Evolutionary conservation across 345 rosid species (phyloP).

Genomic region (Eutrema heterophyllum): DNA sequence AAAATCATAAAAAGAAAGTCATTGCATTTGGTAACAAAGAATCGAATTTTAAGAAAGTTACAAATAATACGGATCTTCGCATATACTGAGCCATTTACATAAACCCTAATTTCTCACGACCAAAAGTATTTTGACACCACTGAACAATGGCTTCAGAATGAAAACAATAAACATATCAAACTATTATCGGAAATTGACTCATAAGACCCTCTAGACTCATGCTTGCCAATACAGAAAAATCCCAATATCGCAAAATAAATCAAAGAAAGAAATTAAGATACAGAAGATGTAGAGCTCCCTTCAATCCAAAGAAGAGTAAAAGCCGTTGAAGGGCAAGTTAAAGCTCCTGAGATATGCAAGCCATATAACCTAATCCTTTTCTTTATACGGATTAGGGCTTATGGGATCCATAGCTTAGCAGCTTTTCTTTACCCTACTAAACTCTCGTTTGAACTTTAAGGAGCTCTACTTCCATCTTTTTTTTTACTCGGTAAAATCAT

Average conservation of each 20-base stretch:
- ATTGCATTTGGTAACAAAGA: not conserved
- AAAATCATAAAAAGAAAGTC: not conserved
- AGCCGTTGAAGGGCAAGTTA: slow-evolving; percentile 34
- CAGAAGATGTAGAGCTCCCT: slow-evolving; percentile 78
- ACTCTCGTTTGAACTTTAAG: slow-evolving; percentile 83
- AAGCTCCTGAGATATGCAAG: slow-evolving; percentile 92
- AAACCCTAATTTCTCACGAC: not conserved
- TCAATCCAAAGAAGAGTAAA: slow-evolving; percentile 84
- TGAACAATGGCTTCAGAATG: no score
- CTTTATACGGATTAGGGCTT: slow-evolving; percentile 38
- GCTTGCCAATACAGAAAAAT: not conserved
- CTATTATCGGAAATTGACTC: not conserved
- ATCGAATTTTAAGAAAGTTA: not conserved
- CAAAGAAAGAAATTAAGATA: not conserved
- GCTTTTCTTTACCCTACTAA: slow-evolving; percentile 56
- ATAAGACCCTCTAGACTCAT: not conserved
- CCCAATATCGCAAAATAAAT: not conserved
- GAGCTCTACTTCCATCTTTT: slow-evolving; percentile 56
- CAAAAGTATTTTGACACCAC: not conserved
- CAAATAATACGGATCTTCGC: not conserved
- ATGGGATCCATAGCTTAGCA: slow-evolving; percentile 91
- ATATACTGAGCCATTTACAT: not conserved
- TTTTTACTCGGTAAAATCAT: not conserved
- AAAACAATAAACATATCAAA: not conserved
- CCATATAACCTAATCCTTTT: slow-evolving; percentile 58